phyloP scores from a whole-genome alignment of 2,329 filamentous ascomycete species.

The Colletotrichum tabaci region DNA sequence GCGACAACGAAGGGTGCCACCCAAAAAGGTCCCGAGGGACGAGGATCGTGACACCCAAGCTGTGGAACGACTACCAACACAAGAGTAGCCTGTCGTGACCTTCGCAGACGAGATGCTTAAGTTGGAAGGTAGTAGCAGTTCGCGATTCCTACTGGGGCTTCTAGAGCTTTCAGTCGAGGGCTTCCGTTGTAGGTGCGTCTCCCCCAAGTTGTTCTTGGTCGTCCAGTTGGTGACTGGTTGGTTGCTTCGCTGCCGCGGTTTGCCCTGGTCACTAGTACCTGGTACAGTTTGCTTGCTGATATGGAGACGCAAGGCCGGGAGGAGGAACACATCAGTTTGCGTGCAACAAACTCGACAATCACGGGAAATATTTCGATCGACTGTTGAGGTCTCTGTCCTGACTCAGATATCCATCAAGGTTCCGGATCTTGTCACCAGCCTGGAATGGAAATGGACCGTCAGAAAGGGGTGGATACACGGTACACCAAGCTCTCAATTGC shows the following conservation, averaged over 20 bases:
- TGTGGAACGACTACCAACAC: slow-evolving; percentile 1
- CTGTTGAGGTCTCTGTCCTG: slow-evolving; percentile 27
- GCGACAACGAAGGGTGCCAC: slow-evolving; percentile 1
- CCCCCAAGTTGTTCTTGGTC: neutral
- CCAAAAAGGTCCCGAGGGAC: slow-evolving; percentile 17
- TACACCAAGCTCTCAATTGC: slow-evolving; percentile 18
- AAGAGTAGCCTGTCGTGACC: neutral
- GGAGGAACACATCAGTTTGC: slow-evolving; percentile 5
- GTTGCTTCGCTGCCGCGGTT: slow-evolving; percentile 2
- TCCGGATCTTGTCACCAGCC: slow-evolving; percentile 23
- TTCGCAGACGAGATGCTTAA: neutral
- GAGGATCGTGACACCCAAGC: slow-evolving; percentile 26
- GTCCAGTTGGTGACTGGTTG: slow-evolving; percentile 3
- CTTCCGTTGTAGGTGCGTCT: slow-evolving; percentile 6
- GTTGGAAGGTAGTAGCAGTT: neutral
- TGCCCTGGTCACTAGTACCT: neutral
- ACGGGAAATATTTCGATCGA: slow-evolving; percentile 31
- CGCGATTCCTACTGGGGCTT: slow-evolving; percentile 15
- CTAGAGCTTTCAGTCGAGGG: slow-evolving; percentile 18
- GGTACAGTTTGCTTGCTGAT: slow-evolving; percentile 16
- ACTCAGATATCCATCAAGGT: slow-evolving; percentile 42
- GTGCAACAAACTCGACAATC: slow-evolving; percentile 27
- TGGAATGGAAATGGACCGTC: slow-evolving; percentile 23
- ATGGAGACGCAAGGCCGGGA: neutral
- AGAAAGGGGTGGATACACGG: slow-evolving; percentile 34